Base-by-base conservation (phyloP, 2,329 filamentous ascomycete genomes). In the Xylariaceae sp. region DNA sequence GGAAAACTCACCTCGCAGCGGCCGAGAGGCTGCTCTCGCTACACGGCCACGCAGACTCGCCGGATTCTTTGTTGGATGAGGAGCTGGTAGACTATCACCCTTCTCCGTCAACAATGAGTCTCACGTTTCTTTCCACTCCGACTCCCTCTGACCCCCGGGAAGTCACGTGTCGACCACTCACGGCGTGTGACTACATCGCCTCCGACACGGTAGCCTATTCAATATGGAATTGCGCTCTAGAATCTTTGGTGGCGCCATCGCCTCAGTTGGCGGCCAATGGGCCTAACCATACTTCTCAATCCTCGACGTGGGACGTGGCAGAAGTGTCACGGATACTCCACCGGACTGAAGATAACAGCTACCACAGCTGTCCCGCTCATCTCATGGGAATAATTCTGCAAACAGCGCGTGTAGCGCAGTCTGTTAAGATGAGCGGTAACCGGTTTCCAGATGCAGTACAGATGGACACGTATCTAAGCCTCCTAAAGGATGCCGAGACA, bases 1-100 rank as follows among this genome's bases (percentile, higher is more conserved):
- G 79, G 79, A 75, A 75, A 62, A 69, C 74, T 49, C 79, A 81
- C 65, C 71, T 81, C 50, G 73, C 76, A 37, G 78, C 77, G 5
- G 78, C 77, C 18, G 75, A 75, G 55, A 74, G 70, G 58, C 74
- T 81, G 34, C 69, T 72, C 8, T 63, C 58, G 1, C n/a, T 54
- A 23, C 52, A 64, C 13, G 42, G 55, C 7, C 52, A 64, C 10
- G 42, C 54, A 4, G 54, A 58, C 34, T 51, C 56, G 3, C 52
- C 57, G 9, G 34, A 17, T n/a, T 58, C 59, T 18, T 13, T 60
- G 4, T 42, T 50, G 13, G 52, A 58, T 13, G 42, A 45, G 2
- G 17, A 49, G 3, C 45, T 51, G 7, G 13, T 42, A 10, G 37
- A 37, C 17, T n/a, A 11, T 11, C 10, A 50, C 13, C 13, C 49